Percentiles rank a stretch among this genome's conserved stretches.
phyloP scores from a whole-genome alignment of 306 rosid genomes.

The Cyclanthera cordifolia region DNA sequence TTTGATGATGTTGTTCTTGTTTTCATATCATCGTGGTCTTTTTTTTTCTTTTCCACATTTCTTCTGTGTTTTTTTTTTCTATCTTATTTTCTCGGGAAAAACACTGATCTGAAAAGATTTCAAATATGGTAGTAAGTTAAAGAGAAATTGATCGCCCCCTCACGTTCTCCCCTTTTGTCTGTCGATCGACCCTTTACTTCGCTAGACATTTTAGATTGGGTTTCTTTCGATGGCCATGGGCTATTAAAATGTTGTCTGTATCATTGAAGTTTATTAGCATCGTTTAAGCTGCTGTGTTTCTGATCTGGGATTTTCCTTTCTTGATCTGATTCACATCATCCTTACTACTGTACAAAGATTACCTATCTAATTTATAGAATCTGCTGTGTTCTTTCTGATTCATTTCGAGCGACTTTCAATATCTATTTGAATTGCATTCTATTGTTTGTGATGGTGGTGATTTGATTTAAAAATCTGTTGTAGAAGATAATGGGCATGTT shows the following conservation, averaged over 20 bases:
- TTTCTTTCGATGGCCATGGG: background rate
- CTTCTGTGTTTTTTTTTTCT: slow-evolving; percentile 15
- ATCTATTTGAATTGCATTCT: background rate
- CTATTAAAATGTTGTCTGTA: slow-evolving; percentile 26
- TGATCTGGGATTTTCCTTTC: slow-evolving; percentile 24
- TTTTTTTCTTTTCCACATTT: slow-evolving; percentile 16
- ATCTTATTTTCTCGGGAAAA: slow-evolving; percentile 33
- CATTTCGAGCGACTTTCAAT: background rate
- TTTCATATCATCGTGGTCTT: slow-evolving; percentile 8
- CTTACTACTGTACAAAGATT: slow-evolving; percentile 14
- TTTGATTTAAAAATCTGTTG: slow-evolving; percentile 1
- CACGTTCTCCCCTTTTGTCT: background rate
- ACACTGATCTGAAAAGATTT: slow-evolving; percentile 12
- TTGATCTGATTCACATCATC: slow-evolving; percentile 25
- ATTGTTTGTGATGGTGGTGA: background rate
- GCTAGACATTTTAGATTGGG: slow-evolving; percentile 8
- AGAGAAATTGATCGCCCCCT: slow-evolving; percentile 14
- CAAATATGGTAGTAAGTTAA: slow-evolving; percentile 22
- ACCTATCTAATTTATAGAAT: slow-evolving; percentile 8
- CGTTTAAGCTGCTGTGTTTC: slow-evolving; percentile 26
- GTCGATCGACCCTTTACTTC: slow-evolving; percentile 5
- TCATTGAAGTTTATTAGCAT: slow-evolving; percentile 21
- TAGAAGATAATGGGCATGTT: background rate
- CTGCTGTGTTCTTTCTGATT: slow-evolving; percentile 2
- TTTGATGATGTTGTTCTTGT: slow-evolving; percentile 21